Conservation (phyloP, 306 rosid species). For the Malus domestica region DNA sequence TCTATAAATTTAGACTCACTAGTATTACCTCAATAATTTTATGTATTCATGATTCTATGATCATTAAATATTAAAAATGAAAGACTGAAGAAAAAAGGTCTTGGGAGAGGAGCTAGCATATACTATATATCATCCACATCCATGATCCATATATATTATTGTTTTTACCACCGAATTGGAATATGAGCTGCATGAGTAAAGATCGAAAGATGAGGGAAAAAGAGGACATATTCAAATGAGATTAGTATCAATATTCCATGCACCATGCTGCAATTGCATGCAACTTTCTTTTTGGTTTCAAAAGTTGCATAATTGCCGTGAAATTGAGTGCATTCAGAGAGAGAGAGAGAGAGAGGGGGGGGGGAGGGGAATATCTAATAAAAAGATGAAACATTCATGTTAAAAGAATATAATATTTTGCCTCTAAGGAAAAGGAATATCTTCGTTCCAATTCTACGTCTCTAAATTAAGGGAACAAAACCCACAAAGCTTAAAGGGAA, state of each 20-base stretch:
- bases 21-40: not conserved
- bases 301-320: constrained; percentile 70
- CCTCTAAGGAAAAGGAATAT: constrained; percentile 74
- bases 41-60: constrained; percentile 40
- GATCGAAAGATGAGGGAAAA: constrained; percentile 8
- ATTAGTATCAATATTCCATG: constrained; percentile 45
- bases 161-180: constrained; percentile 27
- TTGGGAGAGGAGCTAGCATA: constrained; percentile 26
- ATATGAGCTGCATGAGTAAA: constrained; percentile 23
- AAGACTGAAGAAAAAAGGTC: constrained; percentile 10
- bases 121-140: constrained; percentile 19
- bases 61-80: constrained; percentile 26
- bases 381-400: constrained; percentile 56
- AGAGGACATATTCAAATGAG: constrained; percentile 85
- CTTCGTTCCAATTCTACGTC: constrained; percentile 89
- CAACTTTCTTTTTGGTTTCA: constrained; percentile 58
- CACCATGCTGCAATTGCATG: constrained; percentile 36
- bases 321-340: constrained; percentile 61
- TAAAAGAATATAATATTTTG: constrained; percentile 54
- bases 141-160: not conserved
- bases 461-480: constrained; percentile 82
- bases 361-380: constrained; percentile 55
- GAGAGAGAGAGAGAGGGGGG: not conserved
- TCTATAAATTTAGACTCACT: no score
- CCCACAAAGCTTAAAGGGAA: constrained; percentile 51